Evolutionary conservation across 805 yeast genomes (phyloP), one percentile per base, ranked within the genome.

Genomic region (Brettanomyces anomalus): DNA sequence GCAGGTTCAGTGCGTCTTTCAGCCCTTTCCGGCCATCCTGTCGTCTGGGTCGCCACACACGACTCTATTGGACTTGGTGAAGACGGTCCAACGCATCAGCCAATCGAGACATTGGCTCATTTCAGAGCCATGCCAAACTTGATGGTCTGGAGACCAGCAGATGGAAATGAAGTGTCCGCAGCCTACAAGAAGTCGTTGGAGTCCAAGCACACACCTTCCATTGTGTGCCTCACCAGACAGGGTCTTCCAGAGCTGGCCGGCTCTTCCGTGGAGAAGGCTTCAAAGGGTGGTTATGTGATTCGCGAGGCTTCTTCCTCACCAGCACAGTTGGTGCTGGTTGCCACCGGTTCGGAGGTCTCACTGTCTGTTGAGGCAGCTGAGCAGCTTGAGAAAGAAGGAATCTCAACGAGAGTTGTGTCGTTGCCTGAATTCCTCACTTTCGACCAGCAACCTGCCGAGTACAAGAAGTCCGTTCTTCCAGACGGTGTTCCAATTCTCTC

Each of bases 341-440:
- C 96, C 37, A 85, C 97, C 41, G 98, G 98, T 69, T 90, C 97
- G 43, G 98, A 93, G 76, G 93, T 93, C 50, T 68, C 79, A 46
- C 64, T 90, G 50, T 74, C 87, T 46, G 81, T 88, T 52, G 95
- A 81, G 31, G 88, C 95, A 51, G 81, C 88, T 55, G 80, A 85
- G 75, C 62, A 70, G 43, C 78, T 93, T 56, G 76, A 69, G 44
- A 61, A 70, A 48, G 61, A 71, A 51, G 94, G 94, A 52, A 56
- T 79, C 63, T 75, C 79, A 64, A 86, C 87, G 43, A 71, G 82
- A 55, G 84, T 93, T 52, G 97, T 93, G 42, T 89, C 97, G 26
- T 56, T 93, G 53, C 97, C 97, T 62, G 97, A 88, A 72, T 83
- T 85, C 80, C 71, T 67, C 68, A 84, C 96, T 47, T 93, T 93